These are phyloP conservation scores for Tephrocybe sp. DNA, from an alignment of 768 basidiomycete genomes.

Conservation along the genomic window DNA sequence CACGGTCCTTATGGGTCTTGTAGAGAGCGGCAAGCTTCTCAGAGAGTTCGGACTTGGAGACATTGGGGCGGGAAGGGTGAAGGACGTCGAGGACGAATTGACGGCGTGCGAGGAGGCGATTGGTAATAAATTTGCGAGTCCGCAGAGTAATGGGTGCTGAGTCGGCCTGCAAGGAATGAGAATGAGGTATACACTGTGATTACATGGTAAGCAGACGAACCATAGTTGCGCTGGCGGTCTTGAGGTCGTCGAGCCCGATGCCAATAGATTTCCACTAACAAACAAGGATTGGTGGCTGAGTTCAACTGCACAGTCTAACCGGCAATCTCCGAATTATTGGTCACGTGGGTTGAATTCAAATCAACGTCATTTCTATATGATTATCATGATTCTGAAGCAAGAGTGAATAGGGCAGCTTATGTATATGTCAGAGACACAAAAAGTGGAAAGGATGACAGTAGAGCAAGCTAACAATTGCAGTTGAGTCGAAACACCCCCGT, in stretches of 20 bases:
- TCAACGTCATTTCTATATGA: constrained; percentile 8
- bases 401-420: too few species aligned
- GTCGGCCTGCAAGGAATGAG: constrained; percentile 55
- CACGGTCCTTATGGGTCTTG: constrained; percentile 88
- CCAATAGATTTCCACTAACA: constrained; percentile 23
- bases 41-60: constrained; percentile 86
- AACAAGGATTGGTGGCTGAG: constrained; percentile 30
- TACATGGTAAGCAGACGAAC: constrained; percentile 9
- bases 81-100: constrained; percentile 95
- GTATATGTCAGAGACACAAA: too few species aligned
- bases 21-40: constrained; percentile 92
- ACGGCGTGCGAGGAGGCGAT: constrained; percentile 92
- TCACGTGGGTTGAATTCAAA: too few species aligned
- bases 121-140: constrained; percentile 99
- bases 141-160: constrained; percentile 87
- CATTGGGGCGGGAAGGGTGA: constrained; percentile 93
- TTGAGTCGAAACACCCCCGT: too few species aligned
- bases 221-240: constrained; percentile 25
- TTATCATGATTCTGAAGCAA: too few species aligned
- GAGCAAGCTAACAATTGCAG: too few species aligned
- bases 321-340: constrained; percentile 50
- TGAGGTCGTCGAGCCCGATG: constrained; percentile 41
- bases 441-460: too few species aligned
- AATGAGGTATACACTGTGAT: constrained; percentile 4
- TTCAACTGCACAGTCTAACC: constrained; percentile 39